These are phyloP conservation scores for Scutellaria galericulata DNA, from an alignment of 257 asterid genomes.

Conservation along the genomic window DNA sequence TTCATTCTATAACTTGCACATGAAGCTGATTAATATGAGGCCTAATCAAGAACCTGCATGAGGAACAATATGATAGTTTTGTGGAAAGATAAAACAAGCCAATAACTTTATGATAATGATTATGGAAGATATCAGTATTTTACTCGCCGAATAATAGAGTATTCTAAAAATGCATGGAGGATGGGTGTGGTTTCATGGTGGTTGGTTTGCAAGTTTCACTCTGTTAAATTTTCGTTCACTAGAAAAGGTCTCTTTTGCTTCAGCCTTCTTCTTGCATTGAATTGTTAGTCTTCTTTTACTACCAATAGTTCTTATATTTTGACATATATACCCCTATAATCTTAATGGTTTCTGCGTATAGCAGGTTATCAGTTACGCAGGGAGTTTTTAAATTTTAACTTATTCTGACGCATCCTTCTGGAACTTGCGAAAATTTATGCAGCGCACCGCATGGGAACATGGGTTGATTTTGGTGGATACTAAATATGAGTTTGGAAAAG, in stretches of 20 bases:
- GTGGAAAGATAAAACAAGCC: slow-evolving; percentile 2
- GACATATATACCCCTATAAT: slow-evolving; percentile 4
- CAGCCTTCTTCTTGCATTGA: slow-evolving; percentile 5
- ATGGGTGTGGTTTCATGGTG: background rate
- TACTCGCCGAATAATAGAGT: background rate
- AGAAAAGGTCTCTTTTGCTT: background rate
- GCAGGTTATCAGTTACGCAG: slow-evolving; percentile 8
- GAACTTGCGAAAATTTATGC: slow-evolving; percentile 30
- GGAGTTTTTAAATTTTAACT: background rate
- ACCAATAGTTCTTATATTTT: background rate
- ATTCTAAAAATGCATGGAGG: background rate
- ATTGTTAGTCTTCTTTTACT: background rate
- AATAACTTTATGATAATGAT: background rate
- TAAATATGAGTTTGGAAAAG: slow-evolving; percentile 96
- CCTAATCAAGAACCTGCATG: background rate
- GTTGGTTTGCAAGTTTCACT: background rate
- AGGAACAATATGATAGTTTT: slow-evolving; percentile 2
- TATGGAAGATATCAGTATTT: background rate
- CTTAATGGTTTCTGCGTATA: background rate
- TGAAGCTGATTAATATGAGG: slow-evolving; percentile 1
- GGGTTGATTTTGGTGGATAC: slow-evolving; percentile 93
- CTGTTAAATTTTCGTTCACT: slow-evolving; percentile 5
- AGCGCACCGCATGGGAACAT: slow-evolving; percentile 76
- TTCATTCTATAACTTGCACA: background rate
- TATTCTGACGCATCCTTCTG: background rate